Evolutionary conservation across 805 yeast genomes (phyloP), one percentile per base, ranked within the genome.

Genomic region (Candida sakaeoensis): DNA sequence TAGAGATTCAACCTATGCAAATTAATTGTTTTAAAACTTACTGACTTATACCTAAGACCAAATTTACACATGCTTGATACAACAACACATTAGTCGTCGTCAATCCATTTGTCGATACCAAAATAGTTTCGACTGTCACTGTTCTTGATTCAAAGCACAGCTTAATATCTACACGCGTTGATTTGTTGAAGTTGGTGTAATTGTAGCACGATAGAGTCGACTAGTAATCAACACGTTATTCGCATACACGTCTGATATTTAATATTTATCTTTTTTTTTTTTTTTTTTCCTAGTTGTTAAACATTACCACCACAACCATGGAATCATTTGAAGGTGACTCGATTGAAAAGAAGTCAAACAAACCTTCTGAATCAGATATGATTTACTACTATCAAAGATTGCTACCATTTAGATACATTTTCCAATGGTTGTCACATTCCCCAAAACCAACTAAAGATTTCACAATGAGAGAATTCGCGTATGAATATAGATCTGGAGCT

Each of bases 401-500:
- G 28, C 73, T 86, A 30, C 97, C 97, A 3, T 87, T 85, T 65
- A 74, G 80, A 47, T 72, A 78, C 26, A 67, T 90, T n/a, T 90
- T 82, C 63, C 82, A 77, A 46, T 91, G 98, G 98, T 67, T 91
- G 36, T 85, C 81, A 56, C 98, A 90, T 58, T 80, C 95, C 3
- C 86, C 83, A 2, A 77, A 75, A 33, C 83, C 93, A 7, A 72
- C 79, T 14, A 66, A 74, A 16, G 93, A 86, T 56, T 90, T 91
- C 63, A 77, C 87, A 14, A 79, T 85, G 75, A 75, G 99, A 48
- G 99, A 93, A 58, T 82, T 93, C 57, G 98, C 99, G 2, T 88
- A 84, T 69, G 96, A 91, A 43, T 80, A 83, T 53, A 74, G 84
- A 48, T 78, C 86, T 22, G 97, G 95, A 12, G 93, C 89, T 1